A percentile compares a stretch with the other conserved stretches of the same genome.
phyloP scores from a whole-genome alignment of 768 basidiomycete genomes.

The Psilocybe cubensis region DNA sequence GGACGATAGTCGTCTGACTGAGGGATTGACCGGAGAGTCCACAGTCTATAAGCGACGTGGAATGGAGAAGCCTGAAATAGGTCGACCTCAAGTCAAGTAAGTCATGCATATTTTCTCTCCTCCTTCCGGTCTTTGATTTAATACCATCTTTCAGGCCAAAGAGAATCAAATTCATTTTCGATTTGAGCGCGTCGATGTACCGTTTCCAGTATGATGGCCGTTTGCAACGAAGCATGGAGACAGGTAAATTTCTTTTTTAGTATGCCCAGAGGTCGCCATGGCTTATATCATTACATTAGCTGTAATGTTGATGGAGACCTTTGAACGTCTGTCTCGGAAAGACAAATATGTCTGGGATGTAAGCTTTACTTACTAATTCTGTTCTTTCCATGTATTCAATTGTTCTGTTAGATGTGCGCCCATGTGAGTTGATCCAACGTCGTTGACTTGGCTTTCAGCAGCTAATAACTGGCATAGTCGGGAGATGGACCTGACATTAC shows the following conservation, averaged over 20 bases:
- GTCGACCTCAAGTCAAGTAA: conserved; percentile 70
- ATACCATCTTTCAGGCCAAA: conserved; percentile 49
- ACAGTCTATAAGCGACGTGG: conserved; percentile 73
- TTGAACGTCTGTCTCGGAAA: conserved; percentile 61
- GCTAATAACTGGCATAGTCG: conserved; percentile 40
- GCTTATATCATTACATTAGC: conserved; percentile 36
- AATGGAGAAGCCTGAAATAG: conserved; percentile 71
- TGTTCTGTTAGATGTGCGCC: conserved; percentile 53
- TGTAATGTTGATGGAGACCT: conserved; percentile 78
- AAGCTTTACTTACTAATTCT: conserved; percentile 22
- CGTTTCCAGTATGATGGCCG: conserved; percentile 77
- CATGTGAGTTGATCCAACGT: conserved; percentile 46
- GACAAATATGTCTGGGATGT: conserved; percentile 83
- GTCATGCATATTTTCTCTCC: conserved; percentile 8
- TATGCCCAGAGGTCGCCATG: background rate
- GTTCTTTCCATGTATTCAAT: background rate
- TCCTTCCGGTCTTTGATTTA: background rate
- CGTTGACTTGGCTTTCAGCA: background rate
- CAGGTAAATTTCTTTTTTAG: conserved; percentile 42
- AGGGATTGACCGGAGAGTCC: conserved; percentile 69
- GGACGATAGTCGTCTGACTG: conserved; percentile 66
- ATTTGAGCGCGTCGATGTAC: conserved; percentile 75
- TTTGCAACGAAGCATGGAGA: conserved; percentile 64
- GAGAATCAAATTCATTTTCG: conserved; percentile 70
- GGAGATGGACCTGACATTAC: conserved; percentile 64